These are phyloP conservation scores for Claviceps pusilla DNA, from an alignment of 2,329 filamentous ascomycete species.

Conservation along the genomic window DNA sequence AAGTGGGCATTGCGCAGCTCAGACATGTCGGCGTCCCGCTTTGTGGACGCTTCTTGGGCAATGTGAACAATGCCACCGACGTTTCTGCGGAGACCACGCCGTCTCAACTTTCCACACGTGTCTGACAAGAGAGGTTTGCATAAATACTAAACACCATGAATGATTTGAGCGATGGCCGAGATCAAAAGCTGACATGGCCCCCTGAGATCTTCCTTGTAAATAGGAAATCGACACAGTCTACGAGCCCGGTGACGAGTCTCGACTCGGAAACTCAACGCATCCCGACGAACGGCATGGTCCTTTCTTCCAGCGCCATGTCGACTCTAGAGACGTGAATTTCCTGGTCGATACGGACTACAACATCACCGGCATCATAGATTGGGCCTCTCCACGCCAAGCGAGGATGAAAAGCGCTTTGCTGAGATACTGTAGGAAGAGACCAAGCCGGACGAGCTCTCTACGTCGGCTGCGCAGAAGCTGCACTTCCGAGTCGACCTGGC, in stretches of 20 bases:
- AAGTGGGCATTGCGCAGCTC: not conserved
- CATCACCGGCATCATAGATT: not conserved
- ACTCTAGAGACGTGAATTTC: not conserved
- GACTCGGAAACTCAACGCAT: not conserved
- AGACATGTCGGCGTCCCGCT: not conserved
- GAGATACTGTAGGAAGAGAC: not conserved
- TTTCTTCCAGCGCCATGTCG: no score
- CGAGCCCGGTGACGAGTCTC: not conserved
- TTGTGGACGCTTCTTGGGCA: not conserved
- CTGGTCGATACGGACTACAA: not conserved
- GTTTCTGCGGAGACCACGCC: no score
- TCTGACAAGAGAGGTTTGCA: not conserved
- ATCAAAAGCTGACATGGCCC: not conserved
- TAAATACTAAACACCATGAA: not conserved
- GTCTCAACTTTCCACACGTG: no score
- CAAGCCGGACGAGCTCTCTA: not conserved
- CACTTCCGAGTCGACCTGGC: not conserved
- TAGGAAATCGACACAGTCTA: not conserved
- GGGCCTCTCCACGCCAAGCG: not conserved
- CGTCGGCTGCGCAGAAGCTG: not conserved
- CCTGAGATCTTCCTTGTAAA: not conserved
- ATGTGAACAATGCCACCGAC: constrained; percentile 36
- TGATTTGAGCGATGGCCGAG: not conserved
- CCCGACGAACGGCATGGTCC: not conserved
- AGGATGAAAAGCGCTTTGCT: not conserved